phyloP scores from a whole-genome alignment of 169 alveolate species.

The Plasmodium ovale region DNA sequence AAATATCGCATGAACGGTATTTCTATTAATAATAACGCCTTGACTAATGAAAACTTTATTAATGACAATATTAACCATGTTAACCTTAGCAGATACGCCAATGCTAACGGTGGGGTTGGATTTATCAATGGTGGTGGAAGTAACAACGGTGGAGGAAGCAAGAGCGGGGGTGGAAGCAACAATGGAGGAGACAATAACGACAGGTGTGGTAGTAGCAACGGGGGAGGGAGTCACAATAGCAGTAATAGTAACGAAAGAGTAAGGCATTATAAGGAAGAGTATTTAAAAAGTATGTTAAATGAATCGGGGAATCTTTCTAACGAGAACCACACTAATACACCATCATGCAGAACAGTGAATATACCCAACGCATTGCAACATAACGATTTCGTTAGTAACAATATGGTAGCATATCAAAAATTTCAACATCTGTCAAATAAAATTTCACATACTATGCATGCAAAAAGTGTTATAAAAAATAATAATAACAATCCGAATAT shows the following conservation, averaged over 20 bases:
- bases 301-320: background rate
- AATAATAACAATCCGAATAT: constrained; percentile 3
- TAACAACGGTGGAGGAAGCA: too few relatives aligned
- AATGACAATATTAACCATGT: background rate
- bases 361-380: background rate
- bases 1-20: background rate
- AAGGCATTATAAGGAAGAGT: constrained; percentile 11
- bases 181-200: too few relatives aligned
- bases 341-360: constrained; percentile 3
- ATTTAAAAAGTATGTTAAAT: background rate
- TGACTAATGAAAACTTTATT: background rate
- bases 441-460: background rate
- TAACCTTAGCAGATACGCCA: background rate
- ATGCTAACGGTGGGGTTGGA: background rate
- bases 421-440: constrained; percentile 27
- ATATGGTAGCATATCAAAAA: constrained; percentile 1
- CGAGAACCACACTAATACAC: constrained; percentile 11
- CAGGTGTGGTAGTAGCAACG: too few relatives aligned
- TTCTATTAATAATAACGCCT: constrained; percentile 4
- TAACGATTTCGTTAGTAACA: background rate
- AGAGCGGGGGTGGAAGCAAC: too few relatives aligned
- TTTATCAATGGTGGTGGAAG: too few relatives aligned
- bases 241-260: background rate
- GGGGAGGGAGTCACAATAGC: background rate
- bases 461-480: background rate